phyloP scores from a whole-genome alignment of 139 green algal genomes.

The Gonium pectorale region DNA sequence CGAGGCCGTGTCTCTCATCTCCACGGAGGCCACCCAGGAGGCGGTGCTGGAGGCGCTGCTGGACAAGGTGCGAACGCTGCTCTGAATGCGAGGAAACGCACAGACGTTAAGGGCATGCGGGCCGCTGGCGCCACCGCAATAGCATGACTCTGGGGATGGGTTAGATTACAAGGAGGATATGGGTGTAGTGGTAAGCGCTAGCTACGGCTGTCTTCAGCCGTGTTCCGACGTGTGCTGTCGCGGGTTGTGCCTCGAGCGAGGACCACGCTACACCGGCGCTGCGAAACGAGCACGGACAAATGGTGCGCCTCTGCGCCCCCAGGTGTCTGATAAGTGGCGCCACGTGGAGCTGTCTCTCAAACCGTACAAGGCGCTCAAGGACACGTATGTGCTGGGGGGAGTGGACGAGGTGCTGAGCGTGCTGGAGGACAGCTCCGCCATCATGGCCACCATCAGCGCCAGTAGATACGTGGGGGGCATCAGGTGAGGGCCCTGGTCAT shows the following conservation, averaged over 20 bases:
- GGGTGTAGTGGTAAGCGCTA: too few relatives aligned
- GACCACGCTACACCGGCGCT: too few relatives aligned
- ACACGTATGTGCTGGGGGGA: conserved; percentile 80
- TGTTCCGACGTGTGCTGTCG: too few relatives aligned
- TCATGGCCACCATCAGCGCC: conserved; percentile 79
- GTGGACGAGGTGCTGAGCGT: conserved; percentile 80
- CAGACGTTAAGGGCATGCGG: not conserved
- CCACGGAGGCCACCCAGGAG: conserved; percentile 87
- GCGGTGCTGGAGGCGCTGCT: conserved; percentile 81
- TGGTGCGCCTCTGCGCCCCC: not conserved
- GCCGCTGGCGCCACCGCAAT: too few relatives aligned
- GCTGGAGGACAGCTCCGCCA: conserved; percentile 85
- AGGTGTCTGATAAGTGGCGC: conserved; percentile 35
- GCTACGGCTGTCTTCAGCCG: too few relatives aligned
- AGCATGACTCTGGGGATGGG: too few relatives aligned
- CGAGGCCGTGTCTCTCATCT: conserved; percentile 70
- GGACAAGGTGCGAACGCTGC: conserved; percentile 61
- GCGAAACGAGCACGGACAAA: not conserved
- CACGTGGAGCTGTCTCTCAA: conserved; percentile 43
- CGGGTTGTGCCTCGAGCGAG: too few relatives aligned
- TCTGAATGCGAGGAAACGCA: not conserved
- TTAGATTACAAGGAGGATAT: too few relatives aligned
- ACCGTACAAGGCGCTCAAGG: conserved; percentile 86
- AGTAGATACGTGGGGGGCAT: conserved; percentile 68
- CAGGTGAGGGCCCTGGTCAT: conserved; percentile 30